Percentiles rank a stretch among this genome's conserved stretches.
phyloP scores from a whole-genome alignment of 1,284 basidiomycete species.

The Coriolopsis trogii region DNA sequence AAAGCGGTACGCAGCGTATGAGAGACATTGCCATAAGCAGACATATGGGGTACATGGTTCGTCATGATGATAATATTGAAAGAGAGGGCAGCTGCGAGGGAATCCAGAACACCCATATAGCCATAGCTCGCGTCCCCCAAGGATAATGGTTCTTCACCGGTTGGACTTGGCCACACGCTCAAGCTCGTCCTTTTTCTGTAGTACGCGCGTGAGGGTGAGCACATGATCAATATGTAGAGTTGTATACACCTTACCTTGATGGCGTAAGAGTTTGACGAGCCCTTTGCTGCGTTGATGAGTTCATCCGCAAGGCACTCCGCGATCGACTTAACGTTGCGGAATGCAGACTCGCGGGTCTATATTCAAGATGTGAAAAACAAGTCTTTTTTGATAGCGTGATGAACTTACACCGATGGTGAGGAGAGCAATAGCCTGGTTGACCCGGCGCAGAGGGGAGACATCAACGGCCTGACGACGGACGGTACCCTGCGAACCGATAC shows the following conservation, averaged over 20 bases:
- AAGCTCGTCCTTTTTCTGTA: constrained; percentile 91
- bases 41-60: constrained; percentile 37
- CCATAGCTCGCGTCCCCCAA: constrained; percentile 28
- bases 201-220: constrained; percentile 1
- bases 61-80: constrained; percentile 35
- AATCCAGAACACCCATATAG: constrained; percentile 33
- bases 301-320: constrained; percentile 99
- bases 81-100: constrained; percentile 29
- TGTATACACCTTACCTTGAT: constrained; percentile 79
- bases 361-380: constrained; percentile 2
- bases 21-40: constrained; percentile 33
- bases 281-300: constrained; percentile 99
- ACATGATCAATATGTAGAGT: constrained; percentile 18
- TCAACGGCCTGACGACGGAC: constrained; percentile 99
- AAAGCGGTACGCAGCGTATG: constrained; percentile 26
- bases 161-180: constrained; percentile 99
- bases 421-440: constrained; percentile 97
- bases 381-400: not conserved
- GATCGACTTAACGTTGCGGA: constrained; percentile 99
- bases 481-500: constrained; percentile 99
- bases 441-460: constrained; percentile 96
- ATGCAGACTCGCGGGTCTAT: constrained; percentile 98
- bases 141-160: constrained; percentile 69
- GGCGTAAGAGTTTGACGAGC: constrained; percentile 99
- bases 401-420: constrained; percentile 89